Evolutionary conservation across 2,329 filamentous ascomycete species (phyloP).

Genomic region (Colletotrichum limetticola): DNA sequence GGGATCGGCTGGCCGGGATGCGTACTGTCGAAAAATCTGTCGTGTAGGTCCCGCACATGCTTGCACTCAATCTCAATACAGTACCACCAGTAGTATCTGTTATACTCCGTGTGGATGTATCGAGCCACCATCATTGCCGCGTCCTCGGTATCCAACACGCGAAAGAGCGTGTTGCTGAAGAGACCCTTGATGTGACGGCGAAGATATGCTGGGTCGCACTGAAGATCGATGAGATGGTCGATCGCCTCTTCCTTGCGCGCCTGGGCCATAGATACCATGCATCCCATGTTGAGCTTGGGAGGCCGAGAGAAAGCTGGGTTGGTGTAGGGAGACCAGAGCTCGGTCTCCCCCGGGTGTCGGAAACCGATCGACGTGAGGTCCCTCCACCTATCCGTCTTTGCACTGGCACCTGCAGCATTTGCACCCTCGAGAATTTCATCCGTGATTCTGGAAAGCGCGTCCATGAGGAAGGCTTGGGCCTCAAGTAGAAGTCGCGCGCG

Average conservation of each 20-base stretch:
- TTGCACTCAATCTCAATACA: background rate
- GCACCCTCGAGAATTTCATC: background rate
- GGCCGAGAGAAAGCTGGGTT: background rate
- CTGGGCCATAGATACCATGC: background rate
- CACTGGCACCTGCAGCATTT: background rate
- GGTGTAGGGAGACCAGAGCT: background rate
- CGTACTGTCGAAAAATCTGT: background rate
- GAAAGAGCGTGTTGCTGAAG: background rate
- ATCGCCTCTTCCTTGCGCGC: background rate
- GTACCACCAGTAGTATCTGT: background rate
- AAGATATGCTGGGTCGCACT: background rate
- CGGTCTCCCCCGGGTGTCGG: background rate
- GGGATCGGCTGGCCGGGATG: background rate
- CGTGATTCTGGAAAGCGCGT: background rate
- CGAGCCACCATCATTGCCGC: background rate
- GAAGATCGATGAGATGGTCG: background rate
- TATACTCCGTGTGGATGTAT: background rate
- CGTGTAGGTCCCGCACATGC: background rate
- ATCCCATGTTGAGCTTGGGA: background rate
- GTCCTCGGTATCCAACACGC: fast-evolving
- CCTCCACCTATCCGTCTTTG: background rate
- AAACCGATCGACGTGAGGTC: background rate
- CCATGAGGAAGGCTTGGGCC: background rate
- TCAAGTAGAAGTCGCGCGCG: background rate
- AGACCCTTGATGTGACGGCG: background rate